Evolutionary conservation across 192 early-diverging fungal species (phyloP).

Genomic region (Backusella morwellensis): DNA sequence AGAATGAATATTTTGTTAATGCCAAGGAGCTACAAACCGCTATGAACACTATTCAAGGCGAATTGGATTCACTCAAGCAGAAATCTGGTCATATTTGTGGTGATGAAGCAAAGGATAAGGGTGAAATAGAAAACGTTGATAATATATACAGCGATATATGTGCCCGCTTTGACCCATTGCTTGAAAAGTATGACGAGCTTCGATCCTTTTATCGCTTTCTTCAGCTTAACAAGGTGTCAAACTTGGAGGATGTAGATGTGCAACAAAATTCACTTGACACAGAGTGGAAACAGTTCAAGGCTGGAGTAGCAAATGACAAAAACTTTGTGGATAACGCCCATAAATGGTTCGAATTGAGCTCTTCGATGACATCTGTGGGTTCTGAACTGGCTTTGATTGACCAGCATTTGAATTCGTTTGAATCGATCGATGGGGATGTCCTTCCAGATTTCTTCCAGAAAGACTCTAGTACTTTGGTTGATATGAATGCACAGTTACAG

Average conservation of each 20-base stretch:
- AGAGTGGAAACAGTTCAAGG: conserved; percentile 4
- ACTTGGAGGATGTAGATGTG: neutral
- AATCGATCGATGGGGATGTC: neutral
- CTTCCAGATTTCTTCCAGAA: neutral
- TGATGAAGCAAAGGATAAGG: neutral
- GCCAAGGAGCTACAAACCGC: neutral
- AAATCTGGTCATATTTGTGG: neutral
- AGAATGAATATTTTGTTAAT: neutral
- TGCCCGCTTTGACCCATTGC: neutral
- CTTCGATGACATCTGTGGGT: neutral
- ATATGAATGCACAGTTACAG: neutral
- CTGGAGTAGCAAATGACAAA: neutral
- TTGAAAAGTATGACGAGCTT: neutral
- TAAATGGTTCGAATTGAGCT: neutral
- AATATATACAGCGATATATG: neutral
- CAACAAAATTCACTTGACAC: neutral
- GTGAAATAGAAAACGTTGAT: neutral
- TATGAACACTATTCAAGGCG: neutral
- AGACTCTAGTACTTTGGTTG: neutral
- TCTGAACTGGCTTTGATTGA: neutral
- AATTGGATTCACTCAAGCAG: neutral
- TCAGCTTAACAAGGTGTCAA: neutral
- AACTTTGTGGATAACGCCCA: neutral
- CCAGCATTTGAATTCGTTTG: neutral
- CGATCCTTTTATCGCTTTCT: conserved; percentile 12